phyloP scores from a whole-genome alignment of 805 yeast species.

The Wickerhamiella azyma region DNA sequence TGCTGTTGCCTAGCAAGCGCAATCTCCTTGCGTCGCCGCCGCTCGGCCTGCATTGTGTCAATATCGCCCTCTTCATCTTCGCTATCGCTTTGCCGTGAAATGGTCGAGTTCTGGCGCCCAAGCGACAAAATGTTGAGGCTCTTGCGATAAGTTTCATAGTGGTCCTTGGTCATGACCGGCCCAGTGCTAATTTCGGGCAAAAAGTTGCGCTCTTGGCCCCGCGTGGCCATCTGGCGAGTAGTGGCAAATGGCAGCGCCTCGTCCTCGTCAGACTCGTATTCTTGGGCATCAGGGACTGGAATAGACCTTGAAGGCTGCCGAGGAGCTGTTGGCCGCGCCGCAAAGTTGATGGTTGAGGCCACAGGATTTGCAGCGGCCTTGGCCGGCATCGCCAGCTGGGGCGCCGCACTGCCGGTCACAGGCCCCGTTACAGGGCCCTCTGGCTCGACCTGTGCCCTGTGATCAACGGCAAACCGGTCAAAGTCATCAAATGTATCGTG shows the following conservation, averaged over 20 bases:
- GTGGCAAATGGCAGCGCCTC: slow-evolving; percentile 20
- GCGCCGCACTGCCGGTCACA: background rate
- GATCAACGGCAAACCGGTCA: background rate
- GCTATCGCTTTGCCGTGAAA: slow-evolving; percentile 10
- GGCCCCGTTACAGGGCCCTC: slow-evolving; percentile 5
- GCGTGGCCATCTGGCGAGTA: slow-evolving; percentile 16
- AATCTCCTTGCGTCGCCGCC: slow-evolving; percentile 14
- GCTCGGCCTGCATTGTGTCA: slow-evolving; percentile 26
- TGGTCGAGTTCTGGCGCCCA: slow-evolving; percentile 13
- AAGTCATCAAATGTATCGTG: slow-evolving; percentile 3
- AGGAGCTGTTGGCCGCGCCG: background rate
- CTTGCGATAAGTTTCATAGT: slow-evolving; percentile 19
- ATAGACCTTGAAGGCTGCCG: background rate
- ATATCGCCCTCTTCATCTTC: slow-evolving; percentile 31
- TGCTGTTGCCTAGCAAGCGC: slow-evolving; percentile 24
- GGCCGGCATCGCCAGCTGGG: slow-evolving; percentile 1
- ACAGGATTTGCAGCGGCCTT: background rate
- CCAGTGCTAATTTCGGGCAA: slow-evolving; percentile 14
- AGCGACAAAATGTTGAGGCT: slow-evolving; percentile 13
- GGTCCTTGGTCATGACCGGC: slow-evolving; percentile 18
- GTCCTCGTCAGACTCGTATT: slow-evolving; percentile 13
- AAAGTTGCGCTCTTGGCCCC: slow-evolving; percentile 12
- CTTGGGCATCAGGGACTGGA: background rate
- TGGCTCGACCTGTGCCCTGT: background rate
- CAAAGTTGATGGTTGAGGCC: slow-evolving; percentile 2